Evolutionary conservation across 2,329 filamentous ascomycete species (phyloP), one percentile per base, ranked within the genome.

Genomic region (Aspergillus proliferans): DNA sequence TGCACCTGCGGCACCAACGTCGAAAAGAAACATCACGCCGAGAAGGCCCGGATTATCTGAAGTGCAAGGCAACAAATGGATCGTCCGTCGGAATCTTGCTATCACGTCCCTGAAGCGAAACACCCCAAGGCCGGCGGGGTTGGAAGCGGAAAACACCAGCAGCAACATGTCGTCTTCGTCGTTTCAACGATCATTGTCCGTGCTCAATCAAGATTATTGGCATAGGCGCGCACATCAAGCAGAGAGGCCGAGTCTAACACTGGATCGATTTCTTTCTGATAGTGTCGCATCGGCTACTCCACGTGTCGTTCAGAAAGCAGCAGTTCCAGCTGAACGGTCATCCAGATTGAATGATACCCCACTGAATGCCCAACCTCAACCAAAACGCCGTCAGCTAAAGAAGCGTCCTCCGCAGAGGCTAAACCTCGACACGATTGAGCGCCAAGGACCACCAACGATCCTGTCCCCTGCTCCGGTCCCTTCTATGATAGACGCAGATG

Each of bases 361-460:
- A 46, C 43, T 47, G 43, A 43, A 21, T 3, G n/a, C 18, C 2
- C 52, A 48, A 24, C n/a, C 34, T 22, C 47, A 47, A 45, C 44
- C 43, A 38, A 43, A 54, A 30, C 58, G 54, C n/a, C 62, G 55
- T 48, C 56, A 55, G 15, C 45, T 49, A 56, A 62, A 56, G 62
- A 77, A 77, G 54, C 50, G 59, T 1, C 61, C 59, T 4, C 71
- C 78, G 14, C 69, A 60, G 19, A 71, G 74, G 40, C 47, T 82
- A 22, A 72, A 80, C 56, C 56, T 73, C 7, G 71, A 76, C 48
- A 57, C 67, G 2, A 60, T 69, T 42, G 67, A 75, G 44, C 76
- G 73, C 54, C 69, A 76, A 46, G 74, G 76, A 52, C 69, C 71
- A 39, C 53, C 40, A 40, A 60, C 18, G 46, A 59, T 49, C 47